Evolutionary conservation across 352 stramenopile genomes (phyloP).

Genomic region (Phytopythium oedochilum): DNA sequence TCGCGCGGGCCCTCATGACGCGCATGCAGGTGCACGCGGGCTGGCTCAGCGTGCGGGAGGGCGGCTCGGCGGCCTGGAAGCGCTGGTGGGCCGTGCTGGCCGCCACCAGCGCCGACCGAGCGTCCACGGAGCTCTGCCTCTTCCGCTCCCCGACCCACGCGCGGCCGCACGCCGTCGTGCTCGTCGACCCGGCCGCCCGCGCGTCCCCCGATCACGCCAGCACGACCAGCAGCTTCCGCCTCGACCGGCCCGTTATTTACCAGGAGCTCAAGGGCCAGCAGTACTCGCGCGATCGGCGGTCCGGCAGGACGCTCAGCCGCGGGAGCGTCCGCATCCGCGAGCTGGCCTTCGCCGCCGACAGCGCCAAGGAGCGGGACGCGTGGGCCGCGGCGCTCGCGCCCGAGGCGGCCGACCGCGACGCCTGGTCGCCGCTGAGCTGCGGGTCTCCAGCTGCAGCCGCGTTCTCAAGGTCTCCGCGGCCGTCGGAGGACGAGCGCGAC

Average conservation of each 20-base stretch:
- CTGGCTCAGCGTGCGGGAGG: conserved; percentile 33
- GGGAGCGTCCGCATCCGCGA: conserved; percentile 25
- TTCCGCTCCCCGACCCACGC: conserved; percentile 21
- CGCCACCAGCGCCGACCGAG: conserved; percentile 23
- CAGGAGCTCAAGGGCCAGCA: conserved; percentile 25
- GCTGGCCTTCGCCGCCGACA: conserved; percentile 35
- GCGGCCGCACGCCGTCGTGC: conserved; percentile 9
- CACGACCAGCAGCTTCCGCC: conserved; percentile 14
- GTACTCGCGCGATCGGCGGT: conserved; percentile 30
- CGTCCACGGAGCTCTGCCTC: conserved; percentile 35
- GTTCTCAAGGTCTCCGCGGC: background rate
- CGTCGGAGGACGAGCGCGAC: background rate
- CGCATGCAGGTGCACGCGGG: conserved; percentile 34
- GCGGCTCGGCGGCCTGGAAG: conserved; percentile 28
- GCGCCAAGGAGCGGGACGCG: conserved; percentile 4
- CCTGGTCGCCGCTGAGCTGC: background rate
- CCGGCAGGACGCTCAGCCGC: conserved; percentile 32
- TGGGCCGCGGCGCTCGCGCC: background rate
- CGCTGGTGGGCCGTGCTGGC: conserved; percentile 40
- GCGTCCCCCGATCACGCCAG: background rate
- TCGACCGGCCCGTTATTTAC: conserved; percentile 31
- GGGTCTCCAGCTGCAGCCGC: background rate
- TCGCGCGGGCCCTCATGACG: conserved; percentile 16
- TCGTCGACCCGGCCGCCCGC: background rate
- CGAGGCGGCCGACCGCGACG: too few species aligned